Base-by-base conservation (phyloP, 2,329 filamentous ascomycete species). In the Claviceps humidiphila region DNA sequence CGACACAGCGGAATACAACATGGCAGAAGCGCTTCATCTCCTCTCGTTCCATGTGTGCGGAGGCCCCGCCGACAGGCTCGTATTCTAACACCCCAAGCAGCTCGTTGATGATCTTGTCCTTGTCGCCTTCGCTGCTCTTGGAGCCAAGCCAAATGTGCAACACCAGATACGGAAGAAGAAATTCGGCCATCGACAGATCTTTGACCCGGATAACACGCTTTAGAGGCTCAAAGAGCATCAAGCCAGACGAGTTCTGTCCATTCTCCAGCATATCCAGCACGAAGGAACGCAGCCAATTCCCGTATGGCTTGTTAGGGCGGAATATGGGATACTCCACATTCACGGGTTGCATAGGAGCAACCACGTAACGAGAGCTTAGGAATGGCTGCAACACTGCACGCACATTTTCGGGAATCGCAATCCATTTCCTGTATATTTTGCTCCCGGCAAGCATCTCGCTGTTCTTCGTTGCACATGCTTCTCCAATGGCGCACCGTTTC, bases 311-410 rank as follows among this genome's bases (percentile, higher is more conserved):
- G 1, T 77, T 75, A 0, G 77, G 70, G 2, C 73, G 76, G 65
- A 91, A 96, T 17, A 95, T 81, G 0, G 93, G 93, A 65, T 95
- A 97, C 24, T 74, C 72, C 38, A 76, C 76, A 37, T 72, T 70
- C 8, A 76, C 70, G 37, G 75, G 72, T 6, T 73, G 70, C 61
- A 83, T 81, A 1, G 81, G 74, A 9, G 76, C 82, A 42, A 97
- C 77, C 26, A 80, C 74, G 63, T 95, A 98, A 60, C 80, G 84
- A 4, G 94, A 97, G 11, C 75, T 85, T 14, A 96, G 70, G 58
- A 97, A 96, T 1, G 94, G 93, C 0, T 83, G 85, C n/a, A 97
- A 71, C 0, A 88, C 86, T 58, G 89, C 89, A 52, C 87, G 80
- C 26, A 89, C 81, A 50, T 77, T 78, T 59, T 90, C 85, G 1